Percentiles rank a stretch among this genome's conserved stretches.
These are phyloP conservation scores for Penicillium goetzii DNA, from an alignment of 495 filamentous ascomycete species.

Conservation along the genomic window DNA sequence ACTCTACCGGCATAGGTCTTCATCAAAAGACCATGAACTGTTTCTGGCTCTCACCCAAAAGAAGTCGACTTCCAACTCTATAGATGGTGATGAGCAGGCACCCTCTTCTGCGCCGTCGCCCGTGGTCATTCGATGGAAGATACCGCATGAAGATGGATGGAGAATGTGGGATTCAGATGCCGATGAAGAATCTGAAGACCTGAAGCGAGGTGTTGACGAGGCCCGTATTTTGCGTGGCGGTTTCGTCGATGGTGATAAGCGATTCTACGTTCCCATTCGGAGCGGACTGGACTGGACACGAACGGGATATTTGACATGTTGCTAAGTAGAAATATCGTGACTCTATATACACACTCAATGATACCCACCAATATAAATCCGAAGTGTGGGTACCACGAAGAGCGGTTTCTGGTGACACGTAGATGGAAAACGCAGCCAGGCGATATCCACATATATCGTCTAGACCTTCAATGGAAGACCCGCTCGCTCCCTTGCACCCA, in stretches of 20 bases:
- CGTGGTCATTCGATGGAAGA: neutral
- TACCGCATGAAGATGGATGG: slow-evolving; percentile 3
- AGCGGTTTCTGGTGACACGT: neutral
- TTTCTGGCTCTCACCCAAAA: neutral
- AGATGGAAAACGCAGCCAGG: neutral
- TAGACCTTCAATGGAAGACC: slow-evolving; percentile 29
- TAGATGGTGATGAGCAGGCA: neutral
- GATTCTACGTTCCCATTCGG: slow-evolving; percentile 5
- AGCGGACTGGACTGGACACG: slow-evolving; percentile 9
- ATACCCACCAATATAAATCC: too few relatives aligned
- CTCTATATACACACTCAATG: too few relatives aligned
- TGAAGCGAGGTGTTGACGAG: slow-evolving; percentile 9
- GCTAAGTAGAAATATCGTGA: neutral
- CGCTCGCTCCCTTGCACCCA: slow-evolving; percentile 25
- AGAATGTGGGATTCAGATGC: neutral
- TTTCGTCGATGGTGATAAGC: slow-evolving; percentile 10
- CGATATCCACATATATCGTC: neutral
- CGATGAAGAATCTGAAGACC: slow-evolving; percentile 7
- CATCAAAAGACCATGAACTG: neutral
- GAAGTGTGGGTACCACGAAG: neutral
- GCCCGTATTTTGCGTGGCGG: neutral
- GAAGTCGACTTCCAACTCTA: neutral
- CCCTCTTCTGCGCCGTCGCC: neutral
- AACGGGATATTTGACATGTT: neutral
- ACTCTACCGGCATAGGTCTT: neutral